Percentiles rank a stretch among this genome's conserved stretches.
Evolutionary conservation across 495 filamentous ascomycete species (phyloP).

Genomic region (Articulospora tetracladia): DNA sequence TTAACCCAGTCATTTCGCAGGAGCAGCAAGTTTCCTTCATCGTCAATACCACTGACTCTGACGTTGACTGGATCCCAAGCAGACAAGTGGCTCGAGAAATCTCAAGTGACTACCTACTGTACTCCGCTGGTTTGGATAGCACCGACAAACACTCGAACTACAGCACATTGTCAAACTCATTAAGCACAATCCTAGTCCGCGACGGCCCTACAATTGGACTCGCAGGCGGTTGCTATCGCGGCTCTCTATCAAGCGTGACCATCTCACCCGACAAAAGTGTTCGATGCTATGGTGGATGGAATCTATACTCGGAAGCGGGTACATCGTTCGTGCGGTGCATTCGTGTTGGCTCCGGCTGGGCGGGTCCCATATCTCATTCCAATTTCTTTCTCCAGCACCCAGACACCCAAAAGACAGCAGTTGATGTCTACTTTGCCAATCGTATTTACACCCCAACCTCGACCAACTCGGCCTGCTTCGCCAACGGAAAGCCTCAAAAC

Average conservation of each 20-base stretch:
- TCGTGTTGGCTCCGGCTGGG: neutral
- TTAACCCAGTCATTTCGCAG: neutral
- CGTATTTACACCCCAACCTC: neutral
- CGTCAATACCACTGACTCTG: neutral
- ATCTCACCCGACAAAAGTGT: neutral
- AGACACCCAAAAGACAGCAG: neutral
- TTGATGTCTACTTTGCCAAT: slow-evolving; percentile 1
- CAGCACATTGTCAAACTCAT: neutral
- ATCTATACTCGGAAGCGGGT: neutral
- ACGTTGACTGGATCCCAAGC: neutral
- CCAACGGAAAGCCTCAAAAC: neutral
- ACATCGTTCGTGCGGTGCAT: neutral
- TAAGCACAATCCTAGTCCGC: neutral
- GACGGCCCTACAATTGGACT: neutral
- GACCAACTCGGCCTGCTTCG: neutral
- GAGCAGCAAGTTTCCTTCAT: neutral
- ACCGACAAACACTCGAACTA: neutral
- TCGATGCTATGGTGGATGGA: slow-evolving; percentile 1
- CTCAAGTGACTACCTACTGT: neutral
- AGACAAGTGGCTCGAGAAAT: neutral
- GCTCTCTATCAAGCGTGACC: neutral
- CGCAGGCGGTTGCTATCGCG: neutral
- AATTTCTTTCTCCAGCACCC: neutral
- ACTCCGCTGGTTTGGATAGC: neutral
- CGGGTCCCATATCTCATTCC: neutral